phyloP scores from a whole-genome alignment of 805 yeast genomes.

The Schwanniomyces yamadae region DNA sequence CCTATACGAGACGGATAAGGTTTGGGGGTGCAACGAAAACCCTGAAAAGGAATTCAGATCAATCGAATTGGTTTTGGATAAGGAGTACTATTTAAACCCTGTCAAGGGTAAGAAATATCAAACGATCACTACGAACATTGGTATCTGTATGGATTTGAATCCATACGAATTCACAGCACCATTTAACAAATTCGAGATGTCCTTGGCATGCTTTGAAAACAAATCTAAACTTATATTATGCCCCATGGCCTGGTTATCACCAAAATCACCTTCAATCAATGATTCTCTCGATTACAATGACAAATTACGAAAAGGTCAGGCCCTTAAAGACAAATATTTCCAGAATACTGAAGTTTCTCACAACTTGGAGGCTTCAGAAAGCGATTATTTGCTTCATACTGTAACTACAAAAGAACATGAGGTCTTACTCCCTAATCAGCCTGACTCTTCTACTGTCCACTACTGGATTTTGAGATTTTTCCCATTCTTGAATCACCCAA shows the following conservation, averaged over 20 bases:
- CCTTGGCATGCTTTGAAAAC: constrained; percentile 48
- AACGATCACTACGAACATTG: constrained; percentile 50
- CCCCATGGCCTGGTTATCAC: constrained; percentile 86
- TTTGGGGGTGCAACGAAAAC: constrained; percentile 76
- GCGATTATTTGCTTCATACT: background rate
- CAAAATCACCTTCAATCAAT: constrained; percentile 43
- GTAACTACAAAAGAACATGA: constrained; percentile 1
- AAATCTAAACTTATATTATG: constrained; percentile 58
- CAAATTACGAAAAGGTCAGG: constrained; percentile 4
- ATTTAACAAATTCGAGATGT: constrained; percentile 70
- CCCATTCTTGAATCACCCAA: constrained; percentile 52
- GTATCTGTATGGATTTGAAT: constrained; percentile 93
- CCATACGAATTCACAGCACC: constrained; percentile 85
- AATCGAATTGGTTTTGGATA: constrained; percentile 38
- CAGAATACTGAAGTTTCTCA: background rate
- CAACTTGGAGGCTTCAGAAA: background rate
- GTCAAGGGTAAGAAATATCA: constrained; percentile 21
- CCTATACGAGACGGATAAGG: constrained; percentile 73
- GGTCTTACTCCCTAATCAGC: constrained; percentile 24
- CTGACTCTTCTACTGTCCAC: constrained; percentile 52
- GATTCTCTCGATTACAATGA: constrained; percentile 6
- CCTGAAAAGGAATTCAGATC: constrained; percentile 54
- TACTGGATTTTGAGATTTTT: constrained; percentile 76
- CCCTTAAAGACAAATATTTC: constrained; percentile 8
- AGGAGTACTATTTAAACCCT: constrained; percentile 14